Conservation (phyloP, 768 basidiomycete genomes). For the Phaffia tasmanica region DNA sequence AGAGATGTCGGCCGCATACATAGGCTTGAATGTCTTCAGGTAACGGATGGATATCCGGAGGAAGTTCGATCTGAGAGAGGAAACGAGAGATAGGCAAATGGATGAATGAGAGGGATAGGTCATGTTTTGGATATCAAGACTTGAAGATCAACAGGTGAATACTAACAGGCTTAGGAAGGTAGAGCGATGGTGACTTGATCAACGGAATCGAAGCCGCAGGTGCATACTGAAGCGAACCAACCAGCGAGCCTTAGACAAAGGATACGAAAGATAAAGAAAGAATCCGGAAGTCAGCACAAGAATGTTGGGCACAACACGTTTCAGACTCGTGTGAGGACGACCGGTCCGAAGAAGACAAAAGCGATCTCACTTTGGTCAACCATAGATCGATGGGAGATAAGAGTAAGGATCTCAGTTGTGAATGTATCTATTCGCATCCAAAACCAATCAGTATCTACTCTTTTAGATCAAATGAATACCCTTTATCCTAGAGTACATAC, state of each 20-base stretch:
- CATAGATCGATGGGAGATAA: too few species aligned
- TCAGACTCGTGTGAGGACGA: too few species aligned
- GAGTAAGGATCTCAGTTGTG: too few species aligned
- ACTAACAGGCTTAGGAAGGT: constrained; percentile 66
- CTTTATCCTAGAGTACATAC: too few species aligned
- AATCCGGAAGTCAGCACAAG: too few species aligned
- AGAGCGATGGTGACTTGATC: constrained; percentile 82
- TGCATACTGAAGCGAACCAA: constrained; percentile 55
- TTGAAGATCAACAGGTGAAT: too few species aligned
- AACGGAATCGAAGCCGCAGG: constrained; percentile 66
- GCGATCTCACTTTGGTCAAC: too few species aligned
- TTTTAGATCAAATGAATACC: too few species aligned
- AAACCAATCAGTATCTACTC: too few species aligned
- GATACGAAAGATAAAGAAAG: neutral
- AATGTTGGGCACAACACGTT: too few species aligned
- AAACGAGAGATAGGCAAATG: constrained; percentile 27
- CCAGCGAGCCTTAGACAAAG: neutral
- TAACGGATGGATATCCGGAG: constrained; percentile 85
- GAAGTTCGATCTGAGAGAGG: constrained; percentile 57
- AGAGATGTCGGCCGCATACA: constrained; percentile 43
- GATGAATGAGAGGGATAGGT: neutral
- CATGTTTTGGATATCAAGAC: neutral
- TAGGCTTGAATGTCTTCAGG: constrained; percentile 84
- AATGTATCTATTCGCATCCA: too few species aligned
- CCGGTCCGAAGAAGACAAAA: too few species aligned